A percentile compares a stretch with the other conserved stretches of the same genome.
phyloP scores from a whole-genome alignment of 1,139 yeast species.

The Blastobotrys petasosporus region DNA sequence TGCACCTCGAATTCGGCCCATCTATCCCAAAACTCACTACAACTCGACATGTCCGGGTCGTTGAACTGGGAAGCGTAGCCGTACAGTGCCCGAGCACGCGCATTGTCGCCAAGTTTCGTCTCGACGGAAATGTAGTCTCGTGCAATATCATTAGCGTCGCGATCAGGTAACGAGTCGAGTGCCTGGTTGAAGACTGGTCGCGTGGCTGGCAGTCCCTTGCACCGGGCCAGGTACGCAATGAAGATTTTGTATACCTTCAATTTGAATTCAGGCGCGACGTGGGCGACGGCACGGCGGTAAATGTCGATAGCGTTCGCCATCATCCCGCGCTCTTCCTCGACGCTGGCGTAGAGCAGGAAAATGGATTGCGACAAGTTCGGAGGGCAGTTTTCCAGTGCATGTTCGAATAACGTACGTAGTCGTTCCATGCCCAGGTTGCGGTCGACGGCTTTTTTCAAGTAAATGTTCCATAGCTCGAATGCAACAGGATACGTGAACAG shows the following conservation, averaged over 20 bases:
- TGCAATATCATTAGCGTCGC: slow-evolving; percentile 32
- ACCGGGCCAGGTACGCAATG: slow-evolving; percentile 31
- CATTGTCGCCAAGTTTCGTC: slow-evolving; percentile 47
- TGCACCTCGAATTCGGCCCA: slow-evolving; percentile 75
- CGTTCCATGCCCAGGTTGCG: slow-evolving; percentile 46
- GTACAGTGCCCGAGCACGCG: slow-evolving; percentile 58
- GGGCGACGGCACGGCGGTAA: slow-evolving; percentile 39
- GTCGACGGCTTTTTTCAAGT: slow-evolving; percentile 49
- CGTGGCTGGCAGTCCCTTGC: slow-evolving; percentile 35
- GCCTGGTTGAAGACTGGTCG: slow-evolving; percentile 42
- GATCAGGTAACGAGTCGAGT: slow-evolving; percentile 37
- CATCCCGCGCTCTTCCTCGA: slow-evolving; percentile 52
- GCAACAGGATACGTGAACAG: slow-evolving; percentile 58
- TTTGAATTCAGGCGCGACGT: slow-evolving; percentile 33
- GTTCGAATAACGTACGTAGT: slow-evolving; percentile 69
- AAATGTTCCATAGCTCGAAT: slow-evolving; percentile 68
- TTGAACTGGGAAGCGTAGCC: slow-evolving; percentile 43
- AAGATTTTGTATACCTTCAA: slow-evolving; percentile 35
- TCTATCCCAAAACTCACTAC: slow-evolving; percentile 45
- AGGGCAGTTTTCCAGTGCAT: slow-evolving; percentile 49
- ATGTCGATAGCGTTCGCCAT: slow-evolving; percentile 41
- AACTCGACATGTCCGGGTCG: slow-evolving; percentile 33
- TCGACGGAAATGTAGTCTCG: slow-evolving; percentile 41
- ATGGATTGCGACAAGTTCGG: slow-evolving; percentile 44
- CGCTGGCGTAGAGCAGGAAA: slow-evolving; percentile 51